Evolutionary conservation across 2,329 filamentous ascomycete genomes (phyloP).

Genomic region (Byssothecium circinans): DNA sequence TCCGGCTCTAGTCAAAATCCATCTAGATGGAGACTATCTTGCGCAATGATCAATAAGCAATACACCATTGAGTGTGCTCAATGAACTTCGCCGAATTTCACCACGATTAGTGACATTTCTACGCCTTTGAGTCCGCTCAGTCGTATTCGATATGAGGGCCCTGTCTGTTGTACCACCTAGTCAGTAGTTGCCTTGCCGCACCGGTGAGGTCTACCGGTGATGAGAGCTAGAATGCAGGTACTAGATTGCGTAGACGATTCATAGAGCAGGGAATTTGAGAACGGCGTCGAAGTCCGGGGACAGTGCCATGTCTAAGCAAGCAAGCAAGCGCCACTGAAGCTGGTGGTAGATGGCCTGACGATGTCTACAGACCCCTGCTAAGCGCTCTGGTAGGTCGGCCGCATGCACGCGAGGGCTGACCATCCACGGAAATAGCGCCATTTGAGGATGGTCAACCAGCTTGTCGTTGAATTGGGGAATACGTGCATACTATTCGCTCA

Average conservation of each 20-base stretch:
- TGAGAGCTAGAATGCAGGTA: slow-evolving; percentile 5
- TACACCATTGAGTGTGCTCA: slow-evolving; percentile 7
- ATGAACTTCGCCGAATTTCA: background rate
- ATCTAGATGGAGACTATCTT: background rate
- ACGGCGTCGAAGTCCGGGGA: slow-evolving; percentile 6
- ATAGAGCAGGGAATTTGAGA: slow-evolving; percentile 1
- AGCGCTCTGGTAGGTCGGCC: slow-evolving; percentile 13
- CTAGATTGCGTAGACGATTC: slow-evolving; percentile 10
- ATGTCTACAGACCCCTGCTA: slow-evolving; percentile 8
- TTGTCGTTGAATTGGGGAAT: slow-evolving; percentile 2
- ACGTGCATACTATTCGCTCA: slow-evolving; percentile 13
- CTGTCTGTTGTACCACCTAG: background rate
- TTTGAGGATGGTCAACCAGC: background rate
- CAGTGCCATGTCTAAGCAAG: slow-evolving; percentile 5
- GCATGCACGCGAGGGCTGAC: background rate
- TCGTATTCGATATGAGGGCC: background rate
- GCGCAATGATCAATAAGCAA: slow-evolving; percentile 3
- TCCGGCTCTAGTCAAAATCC: slow-evolving; percentile 8
- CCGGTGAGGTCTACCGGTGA: slow-evolving; percentile 1
- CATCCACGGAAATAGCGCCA: slow-evolving; percentile 4
- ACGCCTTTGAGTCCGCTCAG: background rate
- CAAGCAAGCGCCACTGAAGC: slow-evolving; percentile 12
- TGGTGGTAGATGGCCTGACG: slow-evolving; percentile 15
- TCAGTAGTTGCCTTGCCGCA: background rate
- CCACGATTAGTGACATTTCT: background rate